These are phyloP conservation scores for Phytophthora podocarpi DNA, from an alignment of 352 stramenopile species.

Conservation along the genomic window DNA sequence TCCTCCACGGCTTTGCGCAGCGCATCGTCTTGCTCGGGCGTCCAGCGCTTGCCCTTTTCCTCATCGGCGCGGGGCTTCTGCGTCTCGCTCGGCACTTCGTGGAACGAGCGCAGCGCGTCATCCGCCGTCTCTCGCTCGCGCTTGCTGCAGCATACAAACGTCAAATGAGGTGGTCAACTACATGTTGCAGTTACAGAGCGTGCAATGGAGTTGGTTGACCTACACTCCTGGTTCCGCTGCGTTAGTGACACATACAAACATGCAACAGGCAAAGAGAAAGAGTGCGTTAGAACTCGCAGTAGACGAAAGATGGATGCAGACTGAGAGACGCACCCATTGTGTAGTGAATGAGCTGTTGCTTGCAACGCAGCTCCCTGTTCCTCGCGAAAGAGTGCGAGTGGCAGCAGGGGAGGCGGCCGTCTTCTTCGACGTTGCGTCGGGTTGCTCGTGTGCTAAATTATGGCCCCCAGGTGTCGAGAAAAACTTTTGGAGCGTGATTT, in stretches of 20 bases:
- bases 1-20: conserved; percentile 75
- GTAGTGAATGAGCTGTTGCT: neutral
- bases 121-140: conserved; percentile 48
- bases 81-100: conserved; percentile 57
- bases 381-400: neutral
- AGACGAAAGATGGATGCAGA: neutral
- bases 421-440: conserved; percentile 7
- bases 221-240: conserved; percentile 31
- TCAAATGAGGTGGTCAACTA: conserved; percentile 8
- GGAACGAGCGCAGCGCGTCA: conserved; percentile 48
- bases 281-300: conserved; percentile 2
- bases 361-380: neutral
- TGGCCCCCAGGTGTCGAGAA: conserved; percentile 22
- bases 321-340: conserved; percentile 14
- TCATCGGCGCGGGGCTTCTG: conserved; percentile 54
- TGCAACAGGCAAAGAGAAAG: neutral
- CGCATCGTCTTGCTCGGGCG: conserved; percentile 72
- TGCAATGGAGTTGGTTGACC: conserved; percentile 13
- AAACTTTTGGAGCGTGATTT: conserved; percentile 3
- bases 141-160: conserved; percentile 40
- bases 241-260: neutral
- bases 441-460: conserved; percentile 10
- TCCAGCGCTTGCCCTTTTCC: conserved; percentile 76
- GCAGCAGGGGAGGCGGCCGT: neutral
- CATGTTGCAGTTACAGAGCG: conserved; percentile 9